These are phyloP conservation scores for Glebionis coronaria DNA, from an alignment of 129 eudicot genomes.

Conservation along the genomic window DNA sequence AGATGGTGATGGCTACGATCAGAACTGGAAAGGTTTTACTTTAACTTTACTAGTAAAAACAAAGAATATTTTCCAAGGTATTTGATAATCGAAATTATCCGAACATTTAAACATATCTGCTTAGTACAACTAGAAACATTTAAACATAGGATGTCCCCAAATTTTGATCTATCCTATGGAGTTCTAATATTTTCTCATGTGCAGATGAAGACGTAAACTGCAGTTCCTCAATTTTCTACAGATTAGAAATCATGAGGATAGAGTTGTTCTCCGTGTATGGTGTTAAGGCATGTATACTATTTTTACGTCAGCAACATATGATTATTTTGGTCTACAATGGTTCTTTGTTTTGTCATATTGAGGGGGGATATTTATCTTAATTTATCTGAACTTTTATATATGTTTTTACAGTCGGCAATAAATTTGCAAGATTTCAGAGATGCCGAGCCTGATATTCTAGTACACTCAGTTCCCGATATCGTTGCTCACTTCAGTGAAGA, in stretches of 20 bases:
- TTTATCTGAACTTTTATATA: neutral
- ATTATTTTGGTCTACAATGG: neutral
- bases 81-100: too few species aligned
- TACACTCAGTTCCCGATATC: conserved; percentile 51
- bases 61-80: too few species aligned
- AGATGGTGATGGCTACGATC: conserved; percentile 44
- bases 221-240: conserved; percentile 53
- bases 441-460: conserved; percentile 77
- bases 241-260: conserved; percentile 59
- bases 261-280: conserved; percentile 73
- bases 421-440: conserved; percentile 61
- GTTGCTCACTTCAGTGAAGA: conserved; percentile 45
- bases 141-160: neutral
- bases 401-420: conserved; percentile 48
- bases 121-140: neutral
- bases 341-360: neutral
- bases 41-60: neutral
- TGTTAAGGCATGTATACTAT: conserved; percentile 55
- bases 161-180: neutral
- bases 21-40: conserved; percentile 52
- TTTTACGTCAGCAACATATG: conserved; percentile 1
- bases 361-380: neutral
- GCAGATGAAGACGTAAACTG: conserved; percentile 48
- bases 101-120: neutral
- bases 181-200: conserved; percentile 10